A percentile compares a stretch with the other conserved stretches of the same genome.
Conservation (phyloP, 2,329 filamentous ascomycete genomes). For the Ustilaginoidea virens region DNA sequence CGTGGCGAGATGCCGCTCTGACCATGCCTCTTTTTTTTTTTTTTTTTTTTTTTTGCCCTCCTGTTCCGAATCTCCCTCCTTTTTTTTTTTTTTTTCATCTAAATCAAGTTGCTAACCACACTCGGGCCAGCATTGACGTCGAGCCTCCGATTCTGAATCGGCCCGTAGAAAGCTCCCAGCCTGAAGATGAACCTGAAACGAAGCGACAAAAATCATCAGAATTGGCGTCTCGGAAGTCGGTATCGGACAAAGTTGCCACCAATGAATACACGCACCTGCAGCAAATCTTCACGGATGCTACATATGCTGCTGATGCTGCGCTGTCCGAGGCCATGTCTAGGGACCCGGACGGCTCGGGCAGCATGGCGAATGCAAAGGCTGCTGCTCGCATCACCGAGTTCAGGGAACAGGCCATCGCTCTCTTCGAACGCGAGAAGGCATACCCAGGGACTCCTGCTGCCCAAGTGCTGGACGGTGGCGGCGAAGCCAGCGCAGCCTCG, state of each 20-base stretch:
- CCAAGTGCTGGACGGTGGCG: slow-evolving; percentile 24
- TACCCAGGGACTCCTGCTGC: slow-evolving; percentile 25
- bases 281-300: slow-evolving; percentile 45
- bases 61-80: not conserved
- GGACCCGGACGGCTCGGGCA: slow-evolving; percentile 14
- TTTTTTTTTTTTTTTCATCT: not conserved
- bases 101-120: slow-evolving; percentile 14
- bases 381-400: slow-evolving; percentile 37
- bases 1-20: not conserved
- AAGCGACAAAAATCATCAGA: slow-evolving; percentile 46
- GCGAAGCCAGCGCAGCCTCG: slow-evolving; percentile 21
- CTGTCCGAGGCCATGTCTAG: slow-evolving; percentile 28
- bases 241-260: slow-evolving; percentile 37
- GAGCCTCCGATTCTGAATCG: slow-evolving; percentile 39
- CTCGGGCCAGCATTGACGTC: slow-evolving; percentile 33
- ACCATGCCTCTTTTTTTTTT: too few species aligned
- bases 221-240: slow-evolving; percentile 21
- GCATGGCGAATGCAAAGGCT: slow-evolving; percentile 17
- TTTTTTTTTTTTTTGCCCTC: too few species aligned
- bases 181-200: slow-evolving; percentile 34
- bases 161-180: slow-evolving; percentile 27
- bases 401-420: slow-evolving; percentile 44
- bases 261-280: slow-evolving; percentile 45
- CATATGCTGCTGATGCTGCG: slow-evolving; percentile 30
- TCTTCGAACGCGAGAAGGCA: slow-evolving; percentile 45